phyloP scores from a whole-genome alignment of 2,329 filamentous ascomycete genomes.

The Phialophora chinensis region DNA sequence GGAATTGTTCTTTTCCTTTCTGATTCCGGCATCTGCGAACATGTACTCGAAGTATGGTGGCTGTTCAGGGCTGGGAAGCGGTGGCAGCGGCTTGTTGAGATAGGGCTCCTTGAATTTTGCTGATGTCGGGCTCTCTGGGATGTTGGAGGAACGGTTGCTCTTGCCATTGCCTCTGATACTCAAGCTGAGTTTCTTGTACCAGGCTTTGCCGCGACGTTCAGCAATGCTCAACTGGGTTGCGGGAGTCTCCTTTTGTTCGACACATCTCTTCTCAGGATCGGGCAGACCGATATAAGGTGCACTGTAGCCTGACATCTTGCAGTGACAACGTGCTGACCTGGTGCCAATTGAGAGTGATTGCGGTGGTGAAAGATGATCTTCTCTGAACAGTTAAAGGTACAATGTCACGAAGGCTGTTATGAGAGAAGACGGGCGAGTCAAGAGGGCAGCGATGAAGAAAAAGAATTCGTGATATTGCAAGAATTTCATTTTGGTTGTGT shows the following conservation, averaged over 20 bases:
- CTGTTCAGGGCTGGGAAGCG: constrained; percentile 18
- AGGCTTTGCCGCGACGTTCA: constrained; percentile 11
- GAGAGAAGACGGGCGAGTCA: not conserved
- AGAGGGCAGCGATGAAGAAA: constrained; percentile 8
- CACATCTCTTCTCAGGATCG: constrained; percentile 20
- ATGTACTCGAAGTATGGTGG: constrained; percentile 27
- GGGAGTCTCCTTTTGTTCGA: constrained; percentile 1
- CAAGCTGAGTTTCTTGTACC: constrained; percentile 25
- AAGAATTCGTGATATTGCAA: constrained; percentile 10
- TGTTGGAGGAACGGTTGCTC: constrained; percentile 11
- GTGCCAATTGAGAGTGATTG: not conserved
- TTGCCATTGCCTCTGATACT: constrained; percentile 1
- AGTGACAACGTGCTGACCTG: not conserved
- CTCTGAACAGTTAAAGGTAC: not conserved
- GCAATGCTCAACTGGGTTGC: not conserved
- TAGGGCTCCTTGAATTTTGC: constrained; percentile 20
- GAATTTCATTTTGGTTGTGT: constrained; percentile 10
- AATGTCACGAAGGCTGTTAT: not conserved
- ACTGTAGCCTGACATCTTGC: constrained; percentile 13
- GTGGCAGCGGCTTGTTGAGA: constrained; percentile 33
- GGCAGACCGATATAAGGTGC: constrained; percentile 8
- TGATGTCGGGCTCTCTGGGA: not conserved
- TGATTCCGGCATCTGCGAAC: constrained; percentile 27
- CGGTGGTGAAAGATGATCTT: not conserved
- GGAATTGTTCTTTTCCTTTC: constrained; percentile 1